Percentiles rank a stretch among this genome's conserved stretches.
Evolutionary conservation across 768 basidiomycete genomes (phyloP).

Genomic region (Naganishia vishniacii): DNA sequence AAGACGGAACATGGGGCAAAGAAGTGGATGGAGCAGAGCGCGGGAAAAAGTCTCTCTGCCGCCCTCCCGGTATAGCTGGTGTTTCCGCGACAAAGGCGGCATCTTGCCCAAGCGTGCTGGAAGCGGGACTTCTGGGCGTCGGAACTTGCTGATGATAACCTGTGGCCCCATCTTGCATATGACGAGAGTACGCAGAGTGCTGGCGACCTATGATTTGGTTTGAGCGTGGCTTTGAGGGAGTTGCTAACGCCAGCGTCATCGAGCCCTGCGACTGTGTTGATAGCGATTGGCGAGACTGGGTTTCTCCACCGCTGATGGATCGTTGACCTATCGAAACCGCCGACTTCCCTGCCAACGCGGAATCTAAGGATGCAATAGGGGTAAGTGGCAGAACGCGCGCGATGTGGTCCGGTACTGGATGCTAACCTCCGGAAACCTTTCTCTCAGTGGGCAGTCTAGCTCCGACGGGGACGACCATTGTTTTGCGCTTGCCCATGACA

Average conservation of each 20-base stretch:
- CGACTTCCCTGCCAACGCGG: neutral
- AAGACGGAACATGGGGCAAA: neutral
- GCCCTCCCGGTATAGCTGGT: neutral
- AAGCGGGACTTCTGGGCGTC: neutral
- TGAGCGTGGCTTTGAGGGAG: conserved; percentile 2
- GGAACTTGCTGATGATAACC: neutral
- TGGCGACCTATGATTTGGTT: neutral
- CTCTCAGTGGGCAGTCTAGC: neutral
- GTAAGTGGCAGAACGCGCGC: neutral
- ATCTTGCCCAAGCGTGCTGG: neutral
- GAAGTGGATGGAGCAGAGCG: neutral
- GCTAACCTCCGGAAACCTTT: conserved; percentile 1
- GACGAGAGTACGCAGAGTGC: neutral
- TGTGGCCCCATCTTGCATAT: neutral
- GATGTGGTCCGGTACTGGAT: neutral
- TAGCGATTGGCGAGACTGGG: neutral
- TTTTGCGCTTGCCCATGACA: conserved; percentile 28
- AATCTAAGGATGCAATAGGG: neutral
- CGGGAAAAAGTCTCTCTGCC: neutral
- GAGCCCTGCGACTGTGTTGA: neutral
- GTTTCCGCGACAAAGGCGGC: neutral
- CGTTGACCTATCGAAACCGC: conserved; percentile 31
- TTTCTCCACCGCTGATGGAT: conserved; percentile 1
- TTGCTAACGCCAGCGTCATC: conserved; percentile 2
- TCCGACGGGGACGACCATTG: conserved; percentile 22